Percentiles rank a stretch among this genome's conserved stretches.
phyloP scores from a whole-genome alignment of 805 yeast species.

The Jamesozyma piceae region DNA sequence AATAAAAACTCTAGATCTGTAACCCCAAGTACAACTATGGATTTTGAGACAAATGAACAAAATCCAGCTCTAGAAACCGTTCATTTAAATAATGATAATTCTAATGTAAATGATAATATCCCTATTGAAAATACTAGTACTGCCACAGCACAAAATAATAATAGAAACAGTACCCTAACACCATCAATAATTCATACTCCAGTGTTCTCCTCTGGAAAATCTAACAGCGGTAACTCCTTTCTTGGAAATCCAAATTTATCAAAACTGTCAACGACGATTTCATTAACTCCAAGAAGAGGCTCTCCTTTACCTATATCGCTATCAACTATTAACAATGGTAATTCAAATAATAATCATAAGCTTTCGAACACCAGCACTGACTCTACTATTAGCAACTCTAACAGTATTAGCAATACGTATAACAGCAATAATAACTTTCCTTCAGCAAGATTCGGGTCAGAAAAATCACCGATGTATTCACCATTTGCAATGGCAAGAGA shows the following conservation, averaged over 20 bases:
- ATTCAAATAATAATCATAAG: conserved; percentile 9
- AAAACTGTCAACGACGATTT: conserved; percentile 25
- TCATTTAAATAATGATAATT: conserved; percentile 1
- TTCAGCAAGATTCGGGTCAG: conserved; percentile 5
- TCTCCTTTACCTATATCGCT: conserved; percentile 36
- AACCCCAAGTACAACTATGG: conserved; percentile 17
- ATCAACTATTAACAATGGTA: background rate
- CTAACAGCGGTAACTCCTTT: background rate
- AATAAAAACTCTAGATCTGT: conserved; percentile 14
- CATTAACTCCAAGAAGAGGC: conserved; percentile 44
- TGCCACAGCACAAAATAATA: background rate
- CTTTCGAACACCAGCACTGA: no score
- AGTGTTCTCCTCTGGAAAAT: conserved; percentile 1
- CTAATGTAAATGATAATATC: no score
- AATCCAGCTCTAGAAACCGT: background rate
- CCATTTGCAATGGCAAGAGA: conserved; percentile 49
- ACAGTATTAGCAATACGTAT: conserved; percentile 13
- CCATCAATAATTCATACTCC: background rate
- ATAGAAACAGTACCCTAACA: background rate
- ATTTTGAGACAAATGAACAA: background rate
- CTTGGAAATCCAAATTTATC: conserved; percentile 8
- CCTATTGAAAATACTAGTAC: no score
- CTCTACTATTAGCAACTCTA: background rate
- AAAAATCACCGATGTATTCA: conserved; percentile 45
- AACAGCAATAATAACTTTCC: conserved; percentile 6